Percentiles rank a stretch among this genome's conserved stretches.
These are phyloP conservation scores for Abortiporus biennis DNA, from an alignment of 1,284 basidiomycete species.

Conservation along the genomic window DNA sequence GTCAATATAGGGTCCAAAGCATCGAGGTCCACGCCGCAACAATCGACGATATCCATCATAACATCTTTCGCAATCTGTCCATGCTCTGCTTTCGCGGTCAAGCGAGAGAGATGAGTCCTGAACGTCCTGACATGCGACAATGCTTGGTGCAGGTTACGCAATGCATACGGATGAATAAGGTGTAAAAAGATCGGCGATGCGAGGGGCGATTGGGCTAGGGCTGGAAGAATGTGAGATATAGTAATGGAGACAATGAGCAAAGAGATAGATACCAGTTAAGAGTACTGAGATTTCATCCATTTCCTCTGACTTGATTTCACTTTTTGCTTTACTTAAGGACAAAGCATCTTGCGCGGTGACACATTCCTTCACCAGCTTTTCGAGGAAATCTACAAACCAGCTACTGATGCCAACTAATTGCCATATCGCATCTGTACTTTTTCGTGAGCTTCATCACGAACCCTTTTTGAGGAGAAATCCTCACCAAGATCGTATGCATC, in stretches of 20 bases:
- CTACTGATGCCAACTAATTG: slow-evolving; percentile 52
- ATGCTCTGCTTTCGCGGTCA: slow-evolving; percentile 50
- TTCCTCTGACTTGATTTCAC: too few species aligned
- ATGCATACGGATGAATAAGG: slow-evolving; percentile 52
- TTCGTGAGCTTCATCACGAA: neutral
- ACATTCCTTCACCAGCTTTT: slow-evolving; percentile 58
- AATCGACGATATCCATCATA: slow-evolving; percentile 54
- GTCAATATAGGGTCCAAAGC: slow-evolving; percentile 41
- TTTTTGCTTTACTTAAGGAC: too few species aligned
- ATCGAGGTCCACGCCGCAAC: slow-evolving; percentile 54
- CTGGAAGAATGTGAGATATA: too few species aligned
- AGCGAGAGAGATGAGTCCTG: slow-evolving; percentile 40
- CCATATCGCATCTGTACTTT: slow-evolving; percentile 55
- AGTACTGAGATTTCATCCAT: too few species aligned
- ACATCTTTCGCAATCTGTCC: slow-evolving; percentile 56
- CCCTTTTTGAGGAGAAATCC: slow-evolving; percentile 7
- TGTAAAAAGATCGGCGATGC: slow-evolving; percentile 40
- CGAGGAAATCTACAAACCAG: slow-evolving; percentile 58
- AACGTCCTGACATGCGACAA: slow-evolving; percentile 53
- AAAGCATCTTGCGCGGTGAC: slow-evolving; percentile 33
- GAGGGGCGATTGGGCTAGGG: too few species aligned
- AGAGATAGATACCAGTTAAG: neutral
- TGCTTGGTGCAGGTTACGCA: slow-evolving; percentile 42
- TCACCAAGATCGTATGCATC: slow-evolving; percentile 57
- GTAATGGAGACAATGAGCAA: slow-evolving; percentile 1